Percentiles rank a stretch among this genome's conserved stretches.
Conservation (phyloP, 768 basidiomycete genomes). For the Suillus hirtellus region DNA sequence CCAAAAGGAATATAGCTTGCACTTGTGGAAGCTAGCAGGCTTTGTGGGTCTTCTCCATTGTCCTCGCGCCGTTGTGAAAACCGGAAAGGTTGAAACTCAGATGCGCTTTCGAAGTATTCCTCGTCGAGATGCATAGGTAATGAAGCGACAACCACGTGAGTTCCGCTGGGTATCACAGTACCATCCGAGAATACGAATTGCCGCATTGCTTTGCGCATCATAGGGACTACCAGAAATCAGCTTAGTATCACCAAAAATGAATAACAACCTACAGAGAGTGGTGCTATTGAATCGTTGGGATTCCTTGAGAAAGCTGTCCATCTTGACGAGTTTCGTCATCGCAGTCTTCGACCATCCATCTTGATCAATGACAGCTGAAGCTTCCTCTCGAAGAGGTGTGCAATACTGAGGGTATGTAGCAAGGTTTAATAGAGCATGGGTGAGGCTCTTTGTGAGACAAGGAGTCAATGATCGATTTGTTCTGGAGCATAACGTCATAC, state of each 20-base stretch:
- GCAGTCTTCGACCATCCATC: constrained; percentile 36
- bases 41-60: constrained; percentile 24
- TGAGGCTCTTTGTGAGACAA: constrained; percentile 28
- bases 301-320: constrained; percentile 48
- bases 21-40: constrained; percentile 32
- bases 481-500: constrained; percentile 16
- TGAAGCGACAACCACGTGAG: constrained; percentile 34
- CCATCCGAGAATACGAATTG: constrained; percentile 36
- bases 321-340: constrained; percentile 35
- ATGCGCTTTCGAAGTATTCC: constrained; percentile 43
- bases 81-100: constrained; percentile 42
- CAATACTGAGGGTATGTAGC: constrained; percentile 41
- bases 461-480: constrained; percentile 9
- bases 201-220: constrained; percentile 36
- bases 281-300: constrained; percentile 38
- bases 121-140: constrained; percentile 40
- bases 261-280: constrained; percentile 30
- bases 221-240: constrained; percentile 27
- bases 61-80: constrained; percentile 34
- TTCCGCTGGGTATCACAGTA: constrained; percentile 39
- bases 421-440: constrained; percentile 41
- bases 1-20: constrained; percentile 38
- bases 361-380: constrained; percentile 29
- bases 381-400: constrained; percentile 42
- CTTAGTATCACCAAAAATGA: background rate